phyloP scores from a whole-genome alignment of 768 basidiomycete genomes.

The Macrolepiota albuminosa region DNA sequence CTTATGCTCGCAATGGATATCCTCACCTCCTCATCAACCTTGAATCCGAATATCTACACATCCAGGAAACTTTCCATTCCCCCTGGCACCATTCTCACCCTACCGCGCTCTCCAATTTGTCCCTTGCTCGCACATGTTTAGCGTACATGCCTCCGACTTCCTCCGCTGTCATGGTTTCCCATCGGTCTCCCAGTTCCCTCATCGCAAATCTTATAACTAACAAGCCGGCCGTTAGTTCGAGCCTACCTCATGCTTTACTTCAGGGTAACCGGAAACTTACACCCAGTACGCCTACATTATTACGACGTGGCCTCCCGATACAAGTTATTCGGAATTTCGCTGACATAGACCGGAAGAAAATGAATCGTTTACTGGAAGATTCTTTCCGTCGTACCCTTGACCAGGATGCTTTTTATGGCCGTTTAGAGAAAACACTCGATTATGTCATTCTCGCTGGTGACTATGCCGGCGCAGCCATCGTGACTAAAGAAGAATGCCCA shows the following conservation, averaged over 20 bases:
- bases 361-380: conserved; percentile 81
- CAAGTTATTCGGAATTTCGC: conserved; percentile 66
- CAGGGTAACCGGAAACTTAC: conserved; percentile 85
- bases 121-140: conserved; percentile 82
- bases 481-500: conserved; percentile 61
- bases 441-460: conserved; percentile 94
- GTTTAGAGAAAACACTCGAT: conserved; percentile 75
- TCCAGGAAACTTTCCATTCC: conserved; percentile 76
- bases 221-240: conserved; percentile 93
- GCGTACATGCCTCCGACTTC: conserved; percentile 90
- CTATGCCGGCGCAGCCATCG: conserved; percentile 91
- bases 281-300: conserved; percentile 85
- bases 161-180: conserved; percentile 95
- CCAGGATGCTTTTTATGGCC: conserved; percentile 67
- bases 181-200: conserved; percentile 90
- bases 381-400: conserved; percentile 79
- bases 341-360: conserved; percentile 71
- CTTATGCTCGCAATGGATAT: conserved; percentile 90
- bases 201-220: conserved; percentile 98
- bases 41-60: conserved; percentile 79
- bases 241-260: conserved; percentile 88
- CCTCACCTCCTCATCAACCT: conserved; percentile 97
- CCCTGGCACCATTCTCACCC: conserved; percentile 78
- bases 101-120: conserved; percentile 80
- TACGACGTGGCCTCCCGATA: conserved; percentile 85